These are phyloP conservation scores for Cymbidium sinense DNA, from an alignment of 106 monocot species.

Conservation along the genomic window DNA sequence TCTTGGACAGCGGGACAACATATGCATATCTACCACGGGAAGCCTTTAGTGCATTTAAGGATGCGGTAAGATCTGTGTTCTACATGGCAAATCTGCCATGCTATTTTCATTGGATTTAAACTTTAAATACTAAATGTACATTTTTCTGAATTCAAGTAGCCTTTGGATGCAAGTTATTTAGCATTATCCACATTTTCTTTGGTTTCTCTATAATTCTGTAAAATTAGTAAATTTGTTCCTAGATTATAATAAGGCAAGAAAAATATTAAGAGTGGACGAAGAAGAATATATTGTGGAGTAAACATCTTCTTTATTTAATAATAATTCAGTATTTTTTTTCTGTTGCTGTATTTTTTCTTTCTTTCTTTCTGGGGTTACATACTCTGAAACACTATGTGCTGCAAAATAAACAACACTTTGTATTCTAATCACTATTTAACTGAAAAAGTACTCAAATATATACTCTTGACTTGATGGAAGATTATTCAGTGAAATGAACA, in stretches of 20 bases:
- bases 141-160: not conserved
- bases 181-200: not conserved
- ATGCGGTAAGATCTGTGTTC: slow-evolving; percentile 53
- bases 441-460: too few species aligned
- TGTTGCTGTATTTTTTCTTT: too few species aligned
- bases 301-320: too few species aligned
- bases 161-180: not conserved
- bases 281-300: too few species aligned
- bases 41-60: slow-evolving; percentile 69
- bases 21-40: slow-evolving; percentile 84
- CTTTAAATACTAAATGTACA: not conserved
- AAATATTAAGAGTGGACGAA: too few species aligned
- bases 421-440: too few species aligned
- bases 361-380: too few species aligned
- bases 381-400: too few species aligned
- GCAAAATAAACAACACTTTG: too few species aligned
- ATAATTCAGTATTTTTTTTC: too few species aligned
- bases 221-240: not conserved
- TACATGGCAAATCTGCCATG: not conserved
- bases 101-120: not conserved
- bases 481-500: too few species aligned
- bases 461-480: too few species aligned
- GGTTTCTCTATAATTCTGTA: not conserved
- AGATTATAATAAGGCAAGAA: not conserved
- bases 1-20: slow-evolving; percentile 98